Conservation (phyloP, 768 basidiomycete genomes). For the Lenzites betulinus region DNA sequence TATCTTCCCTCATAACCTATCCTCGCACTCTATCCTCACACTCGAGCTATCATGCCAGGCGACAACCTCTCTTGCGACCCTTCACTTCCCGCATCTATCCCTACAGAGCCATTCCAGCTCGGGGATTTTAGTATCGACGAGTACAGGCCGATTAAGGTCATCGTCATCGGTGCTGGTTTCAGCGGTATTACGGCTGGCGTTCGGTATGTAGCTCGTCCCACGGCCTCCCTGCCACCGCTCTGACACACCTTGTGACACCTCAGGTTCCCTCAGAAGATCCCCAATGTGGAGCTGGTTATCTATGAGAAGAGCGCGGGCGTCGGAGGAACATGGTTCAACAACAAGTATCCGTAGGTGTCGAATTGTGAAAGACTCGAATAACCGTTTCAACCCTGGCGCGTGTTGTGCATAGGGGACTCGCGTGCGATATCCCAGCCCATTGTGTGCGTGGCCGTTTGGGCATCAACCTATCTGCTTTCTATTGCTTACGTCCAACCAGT, state of each 20-base stretch:
- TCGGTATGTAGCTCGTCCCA: constrained; percentile 37
- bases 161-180: constrained; percentile 60
- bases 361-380: no score
- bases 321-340: constrained; percentile 61
- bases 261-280: constrained; percentile 30
- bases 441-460: constrained; percentile 38
- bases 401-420: constrained; percentile 46
- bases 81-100: neutral
- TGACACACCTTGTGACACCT: neutral
- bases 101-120: constrained; percentile 18
- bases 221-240: neutral
- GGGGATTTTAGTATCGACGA: constrained; percentile 56
- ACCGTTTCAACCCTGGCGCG: no score
- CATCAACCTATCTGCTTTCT: neutral
- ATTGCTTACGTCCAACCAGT: constrained; percentile 36
- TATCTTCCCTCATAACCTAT: neutral
- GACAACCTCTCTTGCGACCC: neutral
- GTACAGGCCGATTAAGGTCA: constrained; percentile 53
- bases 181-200: constrained; percentile 62
- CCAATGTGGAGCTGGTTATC: constrained; percentile 53
- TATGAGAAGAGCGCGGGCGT: constrained; percentile 40
- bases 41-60: neutral
- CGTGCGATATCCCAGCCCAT: constrained; percentile 65
- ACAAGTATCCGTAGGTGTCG: constrained; percentile 43
- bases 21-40: neutral